Conservation (phyloP, 129 eudicot species). For the Oenanthe sinensis region DNA sequence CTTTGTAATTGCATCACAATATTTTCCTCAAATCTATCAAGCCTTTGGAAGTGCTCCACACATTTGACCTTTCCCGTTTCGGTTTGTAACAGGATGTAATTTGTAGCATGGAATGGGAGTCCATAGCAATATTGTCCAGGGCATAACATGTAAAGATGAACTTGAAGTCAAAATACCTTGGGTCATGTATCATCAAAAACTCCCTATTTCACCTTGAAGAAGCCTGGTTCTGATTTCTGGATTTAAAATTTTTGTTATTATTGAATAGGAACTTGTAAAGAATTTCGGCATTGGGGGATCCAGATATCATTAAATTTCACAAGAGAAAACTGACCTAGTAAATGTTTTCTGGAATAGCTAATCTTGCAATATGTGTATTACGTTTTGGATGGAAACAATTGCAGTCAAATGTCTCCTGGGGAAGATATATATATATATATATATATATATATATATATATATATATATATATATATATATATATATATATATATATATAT, state of each 20-base stretch:
- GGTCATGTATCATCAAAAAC: neutral
- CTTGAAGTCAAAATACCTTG: neutral
- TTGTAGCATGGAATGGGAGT: constrained; percentile 96
- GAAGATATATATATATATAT: neutral
- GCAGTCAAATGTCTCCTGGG: neutral
- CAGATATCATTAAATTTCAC: neutral
- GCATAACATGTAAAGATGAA: constrained; percentile 24
- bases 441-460: neutral
- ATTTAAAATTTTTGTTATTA: neutral
- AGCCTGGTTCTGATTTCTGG: neutral
- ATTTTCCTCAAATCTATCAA: neutral
- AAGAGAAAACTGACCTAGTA: neutral
- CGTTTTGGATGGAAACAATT: neutral
- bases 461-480: neutral
- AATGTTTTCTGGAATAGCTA: neutral
- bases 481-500: neutral
- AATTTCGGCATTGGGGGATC: neutral
- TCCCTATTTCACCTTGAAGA: neutral
- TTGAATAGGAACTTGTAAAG: neutral
- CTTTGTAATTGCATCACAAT: neutral
- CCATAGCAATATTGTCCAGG: constrained; percentile 64
- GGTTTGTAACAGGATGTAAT: constrained; percentile 52
- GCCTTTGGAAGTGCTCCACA: neutral
- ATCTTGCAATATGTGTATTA: neutral
- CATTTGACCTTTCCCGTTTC: neutral